A percentile compares a stretch with the other conserved stretches of the same genome.
phyloP scores from a whole-genome alignment of 1,139 yeast genomes.

The Debaryomyces fabryi region DNA sequence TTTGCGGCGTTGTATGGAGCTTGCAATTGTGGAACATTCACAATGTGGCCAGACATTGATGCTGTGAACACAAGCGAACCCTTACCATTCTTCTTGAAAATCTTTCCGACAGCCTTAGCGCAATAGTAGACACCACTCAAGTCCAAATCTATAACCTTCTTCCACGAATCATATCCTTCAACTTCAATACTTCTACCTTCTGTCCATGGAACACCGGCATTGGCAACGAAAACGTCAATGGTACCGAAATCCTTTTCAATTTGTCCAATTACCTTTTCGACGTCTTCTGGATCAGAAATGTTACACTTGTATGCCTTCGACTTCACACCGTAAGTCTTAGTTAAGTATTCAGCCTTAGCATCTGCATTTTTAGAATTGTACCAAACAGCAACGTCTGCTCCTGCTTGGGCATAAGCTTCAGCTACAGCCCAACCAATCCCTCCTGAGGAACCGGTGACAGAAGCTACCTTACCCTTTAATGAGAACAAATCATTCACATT shows the following conservation, averaged over 20 bases:
- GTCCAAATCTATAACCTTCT: constrained; percentile 69
- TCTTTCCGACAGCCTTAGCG: constrained; percentile 68
- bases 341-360: constrained; percentile 56
- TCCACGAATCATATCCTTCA: constrained; percentile 56
- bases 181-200: constrained; percentile 69
- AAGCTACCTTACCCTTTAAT: constrained; percentile 81
- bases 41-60: constrained; percentile 84
- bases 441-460: constrained; percentile 85
- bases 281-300: constrained; percentile 60
- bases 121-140: constrained; percentile 77
- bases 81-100: constrained; percentile 68
- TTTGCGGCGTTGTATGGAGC: constrained; percentile 85
- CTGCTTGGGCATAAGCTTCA: constrained; percentile 85
- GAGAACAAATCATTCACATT: constrained; percentile 56
- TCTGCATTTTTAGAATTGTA: constrained; percentile 57
- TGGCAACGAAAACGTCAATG: constrained; percentile 84
- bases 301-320: constrained; percentile 75
- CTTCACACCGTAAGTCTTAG: constrained; percentile 64
- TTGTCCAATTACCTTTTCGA: constrained; percentile 56
- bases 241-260: constrained; percentile 72
- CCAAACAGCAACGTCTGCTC: constrained; percentile 90
- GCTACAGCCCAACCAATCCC: constrained; percentile 89
- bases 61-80: constrained; percentile 80
- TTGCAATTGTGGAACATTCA: constrained; percentile 82
- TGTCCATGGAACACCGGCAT: constrained; percentile 90